Conservation (phyloP, 2,329 filamentous ascomycete species). For the Pyricularia pennisetigena region DNA sequence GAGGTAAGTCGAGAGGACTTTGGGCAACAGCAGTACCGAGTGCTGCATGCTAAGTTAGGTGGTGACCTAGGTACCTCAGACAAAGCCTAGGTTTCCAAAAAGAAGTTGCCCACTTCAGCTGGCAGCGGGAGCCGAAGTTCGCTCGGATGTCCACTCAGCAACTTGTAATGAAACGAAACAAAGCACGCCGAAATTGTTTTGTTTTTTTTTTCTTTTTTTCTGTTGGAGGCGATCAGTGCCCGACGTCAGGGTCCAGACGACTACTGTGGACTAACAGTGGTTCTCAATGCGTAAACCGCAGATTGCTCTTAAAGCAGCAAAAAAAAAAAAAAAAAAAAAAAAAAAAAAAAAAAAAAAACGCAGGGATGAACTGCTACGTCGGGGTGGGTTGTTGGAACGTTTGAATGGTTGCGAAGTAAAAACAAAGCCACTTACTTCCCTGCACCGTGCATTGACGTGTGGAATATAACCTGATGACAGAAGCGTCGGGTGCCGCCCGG, state of each 20-base stretch:
- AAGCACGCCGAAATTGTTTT: background rate
- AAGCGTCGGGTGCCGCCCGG: background rate
- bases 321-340: too few relatives aligned
- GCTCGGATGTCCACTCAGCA: background rate
- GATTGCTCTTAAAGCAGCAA: background rate
- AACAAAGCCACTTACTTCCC: background rate
- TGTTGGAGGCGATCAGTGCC: background rate
- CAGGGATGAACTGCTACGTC: background rate
- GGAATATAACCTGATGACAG: background rate
- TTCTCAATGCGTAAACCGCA: background rate
- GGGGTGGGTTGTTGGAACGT: background rate
- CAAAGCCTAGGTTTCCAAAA: background rate
- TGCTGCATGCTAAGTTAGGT: background rate
- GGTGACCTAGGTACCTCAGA: background rate
- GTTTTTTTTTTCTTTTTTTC: background rate
- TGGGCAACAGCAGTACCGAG: background rate
- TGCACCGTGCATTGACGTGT: background rate
- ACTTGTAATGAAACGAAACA: background rate
- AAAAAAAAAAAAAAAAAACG: too few relatives aligned
- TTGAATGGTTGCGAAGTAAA: background rate
- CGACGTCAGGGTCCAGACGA: background rate
- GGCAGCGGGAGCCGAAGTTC: background rate
- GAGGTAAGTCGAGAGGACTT: background rate
- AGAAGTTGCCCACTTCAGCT: background rate
- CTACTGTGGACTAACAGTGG: too few relatives aligned